phyloP scores from a whole-genome alignment of 108 stramenopile species.

The Cylindrotheca closterium region DNA sequence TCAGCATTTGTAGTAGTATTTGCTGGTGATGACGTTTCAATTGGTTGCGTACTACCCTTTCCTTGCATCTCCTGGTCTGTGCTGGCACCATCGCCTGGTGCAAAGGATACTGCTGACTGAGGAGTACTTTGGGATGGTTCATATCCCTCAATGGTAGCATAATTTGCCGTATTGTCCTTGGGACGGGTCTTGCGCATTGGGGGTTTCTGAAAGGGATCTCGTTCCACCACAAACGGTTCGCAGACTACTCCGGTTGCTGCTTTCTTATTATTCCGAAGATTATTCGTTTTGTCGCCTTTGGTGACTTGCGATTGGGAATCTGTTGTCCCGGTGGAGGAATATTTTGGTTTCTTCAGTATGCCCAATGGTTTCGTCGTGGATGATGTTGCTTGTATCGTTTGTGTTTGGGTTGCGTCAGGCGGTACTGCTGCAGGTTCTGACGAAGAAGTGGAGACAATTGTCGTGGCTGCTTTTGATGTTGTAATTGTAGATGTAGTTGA shows the following conservation, averaged over 20 bases:
- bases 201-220: constrained; percentile 21
- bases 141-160: constrained; percentile 29
- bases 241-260: constrained; percentile 7
- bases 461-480: constrained; percentile 2
- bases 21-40: not conserved
- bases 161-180: not conserved
- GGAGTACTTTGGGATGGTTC: not conserved
- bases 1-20: constrained; percentile 3
- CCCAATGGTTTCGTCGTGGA: constrained; percentile 22
- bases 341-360: constrained; percentile 38
- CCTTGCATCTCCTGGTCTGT: too few species aligned
- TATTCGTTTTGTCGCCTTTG: not conserved
- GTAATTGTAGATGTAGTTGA: not conserved
- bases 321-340: constrained; percentile 7
- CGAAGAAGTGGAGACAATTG: not conserved
- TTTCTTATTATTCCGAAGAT: not conserved
- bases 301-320: not conserved
- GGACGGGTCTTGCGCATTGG: constrained; percentile 1
- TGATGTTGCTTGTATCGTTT: not conserved
- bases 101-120: not conserved
- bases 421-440: constrained; percentile 7
- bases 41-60: not conserved
- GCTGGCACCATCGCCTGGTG: too few species aligned
- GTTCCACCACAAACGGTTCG: constrained; percentile 31
- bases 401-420: too few species aligned